Evolutionary conservation across 441 rosid genomes (phyloP), one percentile per base, ranked within the genome.

Genomic region (Populus hybrid): DNA sequence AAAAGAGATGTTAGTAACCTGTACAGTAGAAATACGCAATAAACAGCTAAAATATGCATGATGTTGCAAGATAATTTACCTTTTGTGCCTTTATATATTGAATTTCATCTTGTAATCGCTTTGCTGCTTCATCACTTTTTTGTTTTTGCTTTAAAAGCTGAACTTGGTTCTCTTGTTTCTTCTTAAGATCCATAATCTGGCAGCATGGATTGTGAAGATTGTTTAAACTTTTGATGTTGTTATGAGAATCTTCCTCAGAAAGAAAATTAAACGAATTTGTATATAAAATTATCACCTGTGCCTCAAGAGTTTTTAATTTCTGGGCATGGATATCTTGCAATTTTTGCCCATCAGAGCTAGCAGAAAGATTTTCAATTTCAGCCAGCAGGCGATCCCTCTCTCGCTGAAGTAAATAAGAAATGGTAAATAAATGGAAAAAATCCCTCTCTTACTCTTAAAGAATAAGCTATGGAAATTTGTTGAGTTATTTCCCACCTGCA

Each of bases 131-230:
- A 76, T 97, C 98, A 79, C 98, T 93, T 84, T 90, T 97, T 82
- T 93, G 98, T 81, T 97, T 97, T 86, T 93, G 98, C 89, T 91
- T 97, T 71, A 97, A 84, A 73, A 97, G 89, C 85, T 93, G 98
- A 79, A 97, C 97, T 80, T 97, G 99, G 83, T 72, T 97, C 86
- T 97, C 99, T 84, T 94, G 97, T 88, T 97, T 97, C 84, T 90
- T 97, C 93, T 88, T 97, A 50, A 97, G 97, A 83, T 94, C 98
- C 73, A 84, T 83, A 89, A 97, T 97, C 95, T 92, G 79, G 78
- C 35, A 8, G 50, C 79, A 71, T 40, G 32, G 74, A 64, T 59
- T 64, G 30, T 64, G 50, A 74, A 81, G 67, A 69, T 70, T 18
- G 76, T 73, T 78, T 75, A 76, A 12, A 73, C 71, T 21, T 63